phyloP scores from a whole-genome alignment of 1,284 basidiomycete genomes.

The Cryptococcus wingfieldii region DNA sequence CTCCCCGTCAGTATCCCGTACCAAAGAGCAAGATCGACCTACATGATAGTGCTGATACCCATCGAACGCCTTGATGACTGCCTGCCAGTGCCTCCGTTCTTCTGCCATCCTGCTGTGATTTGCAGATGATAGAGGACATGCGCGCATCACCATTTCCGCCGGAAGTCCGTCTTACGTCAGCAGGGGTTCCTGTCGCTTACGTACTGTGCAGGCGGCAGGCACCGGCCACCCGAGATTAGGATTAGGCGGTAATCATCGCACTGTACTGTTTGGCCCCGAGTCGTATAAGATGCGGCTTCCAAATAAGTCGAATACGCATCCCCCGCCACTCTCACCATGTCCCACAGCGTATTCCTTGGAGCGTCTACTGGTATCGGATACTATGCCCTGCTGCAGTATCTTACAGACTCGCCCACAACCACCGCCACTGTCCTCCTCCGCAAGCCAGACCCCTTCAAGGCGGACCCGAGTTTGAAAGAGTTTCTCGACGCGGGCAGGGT shows the following conservation, averaged over 20 bases:
- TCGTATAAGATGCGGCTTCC: too few species aligned
- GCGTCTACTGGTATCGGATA: conserved; percentile 22
- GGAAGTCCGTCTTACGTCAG: too few species aligned
- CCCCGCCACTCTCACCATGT: neutral
- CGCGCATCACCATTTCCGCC: too few species aligned
- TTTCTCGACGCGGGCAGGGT: conserved; percentile 17
- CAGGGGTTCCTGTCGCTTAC: too few species aligned
- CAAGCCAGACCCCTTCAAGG: conserved; percentile 16
- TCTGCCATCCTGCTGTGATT: conserved; percentile 16
- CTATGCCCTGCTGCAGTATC: conserved; percentile 9
- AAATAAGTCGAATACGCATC: neutral
- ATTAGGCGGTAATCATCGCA: too few species aligned
- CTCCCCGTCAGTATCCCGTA: neutral
- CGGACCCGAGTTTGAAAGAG: conserved; percentile 9
- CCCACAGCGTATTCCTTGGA: conserved; percentile 22
- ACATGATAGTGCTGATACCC: conserved; percentile 50
- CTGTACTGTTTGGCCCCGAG: too few species aligned
- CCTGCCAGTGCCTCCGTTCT: conserved; percentile 43
- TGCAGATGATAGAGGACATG: too few species aligned
- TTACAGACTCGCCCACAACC: neutral
- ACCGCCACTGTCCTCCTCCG: conserved; percentile 18
- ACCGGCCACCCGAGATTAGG: too few species aligned
- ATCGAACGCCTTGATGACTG: conserved; percentile 41
- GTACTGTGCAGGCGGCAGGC: too few species aligned
- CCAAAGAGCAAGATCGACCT: neutral